These are phyloP conservation scores for Sarocladium oryzae DNA, from an alignment of 2,329 filamentous ascomycete genomes.

Conservation along the genomic window DNA sequence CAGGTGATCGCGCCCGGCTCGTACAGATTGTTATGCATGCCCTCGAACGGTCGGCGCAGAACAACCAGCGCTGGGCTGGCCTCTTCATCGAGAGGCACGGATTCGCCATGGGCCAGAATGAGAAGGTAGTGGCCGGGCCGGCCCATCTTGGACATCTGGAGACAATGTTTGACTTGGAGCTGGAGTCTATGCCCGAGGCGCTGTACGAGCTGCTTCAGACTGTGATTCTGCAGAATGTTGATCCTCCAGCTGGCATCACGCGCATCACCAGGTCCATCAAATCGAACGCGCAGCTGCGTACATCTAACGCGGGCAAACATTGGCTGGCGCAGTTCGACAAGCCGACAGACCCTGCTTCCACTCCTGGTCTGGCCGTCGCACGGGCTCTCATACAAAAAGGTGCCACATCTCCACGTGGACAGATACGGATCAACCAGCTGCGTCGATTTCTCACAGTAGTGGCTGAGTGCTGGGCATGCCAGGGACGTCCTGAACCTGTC, in stretches of 20 bases:
- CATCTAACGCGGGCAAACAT: constrained; percentile 23
- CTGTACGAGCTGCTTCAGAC: constrained; percentile 15
- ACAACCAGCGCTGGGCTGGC: constrained; percentile 24
- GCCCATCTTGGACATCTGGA: constrained; percentile 9
- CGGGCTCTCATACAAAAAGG: constrained; percentile 7
- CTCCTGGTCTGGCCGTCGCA: neutral
- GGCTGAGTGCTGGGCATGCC: neutral
- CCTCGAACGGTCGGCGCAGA: constrained; percentile 21
- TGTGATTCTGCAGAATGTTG: constrained; percentile 17
- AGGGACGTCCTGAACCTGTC: constrained; percentile 15
- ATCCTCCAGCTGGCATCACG: constrained; percentile 16
- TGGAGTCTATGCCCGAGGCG: constrained; percentile 11
- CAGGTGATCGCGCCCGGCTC: constrained; percentile 11
- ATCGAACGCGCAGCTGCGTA: constrained; percentile 16
- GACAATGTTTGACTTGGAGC: neutral
- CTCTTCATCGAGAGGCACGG: constrained; percentile 25
- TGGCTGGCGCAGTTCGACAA: constrained; percentile 22
- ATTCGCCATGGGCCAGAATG: constrained; percentile 15
- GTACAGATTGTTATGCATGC: constrained; percentile 18
- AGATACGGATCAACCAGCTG: constrained; percentile 8
- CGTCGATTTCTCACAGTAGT: neutral
- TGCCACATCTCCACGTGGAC: constrained; percentile 7
- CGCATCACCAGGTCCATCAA: constrained; percentile 19
- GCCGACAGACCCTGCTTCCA: neutral
- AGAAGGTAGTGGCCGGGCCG: constrained; percentile 19